These are phyloP conservation scores for Diaporthe sp. DNA, from an alignment of 2,329 filamentous ascomycete species.

Conservation along the genomic window DNA sequence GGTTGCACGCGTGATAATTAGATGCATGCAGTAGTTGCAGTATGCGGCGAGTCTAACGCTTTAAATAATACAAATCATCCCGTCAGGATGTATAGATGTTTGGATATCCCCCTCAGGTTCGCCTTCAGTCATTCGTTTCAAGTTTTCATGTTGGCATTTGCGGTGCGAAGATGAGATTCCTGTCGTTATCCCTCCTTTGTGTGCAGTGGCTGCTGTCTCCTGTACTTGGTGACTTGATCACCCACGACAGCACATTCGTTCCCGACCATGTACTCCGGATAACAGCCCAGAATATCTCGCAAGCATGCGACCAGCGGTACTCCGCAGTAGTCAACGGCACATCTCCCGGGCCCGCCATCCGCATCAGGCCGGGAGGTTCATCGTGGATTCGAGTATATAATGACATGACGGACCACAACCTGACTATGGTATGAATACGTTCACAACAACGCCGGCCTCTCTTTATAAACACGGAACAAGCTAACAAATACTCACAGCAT, in stretches of 20 bases:
- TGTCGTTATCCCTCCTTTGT: constrained; percentile 29
- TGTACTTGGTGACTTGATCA: constrained; percentile 11
- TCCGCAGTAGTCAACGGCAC: constrained; percentile 66
- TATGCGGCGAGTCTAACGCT: background rate
- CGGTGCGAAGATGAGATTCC: constrained; percentile 25
- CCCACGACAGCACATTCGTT: constrained; percentile 49
- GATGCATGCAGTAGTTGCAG: background rate
- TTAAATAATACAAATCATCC: constrained; percentile 25
- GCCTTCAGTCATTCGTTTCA: background rate
- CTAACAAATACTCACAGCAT: constrained; percentile 59
- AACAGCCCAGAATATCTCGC: constrained; percentile 56
- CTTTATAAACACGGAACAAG: background rate
- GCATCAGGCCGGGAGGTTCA: constrained; percentile 59
- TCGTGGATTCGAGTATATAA: constrained; percentile 73
- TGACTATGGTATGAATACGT: constrained; percentile 64
- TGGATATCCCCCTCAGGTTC: background rate
- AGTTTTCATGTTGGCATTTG: background rate
- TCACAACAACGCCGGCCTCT: background rate
- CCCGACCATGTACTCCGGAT: constrained; percentile 64
- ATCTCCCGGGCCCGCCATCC: constrained; percentile 64
- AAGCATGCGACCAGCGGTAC: constrained; percentile 58
- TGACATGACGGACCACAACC: constrained; percentile 64
- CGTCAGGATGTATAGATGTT: constrained; percentile 8
- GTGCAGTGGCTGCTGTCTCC: constrained; percentile 24
- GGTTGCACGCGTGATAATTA: constrained; percentile 14